A percentile compares a stretch with the other conserved stretches of the same genome.
Evolutionary conservation across 331 rosid genomes (phyloP).

Genomic region (Malus hybrid): DNA sequence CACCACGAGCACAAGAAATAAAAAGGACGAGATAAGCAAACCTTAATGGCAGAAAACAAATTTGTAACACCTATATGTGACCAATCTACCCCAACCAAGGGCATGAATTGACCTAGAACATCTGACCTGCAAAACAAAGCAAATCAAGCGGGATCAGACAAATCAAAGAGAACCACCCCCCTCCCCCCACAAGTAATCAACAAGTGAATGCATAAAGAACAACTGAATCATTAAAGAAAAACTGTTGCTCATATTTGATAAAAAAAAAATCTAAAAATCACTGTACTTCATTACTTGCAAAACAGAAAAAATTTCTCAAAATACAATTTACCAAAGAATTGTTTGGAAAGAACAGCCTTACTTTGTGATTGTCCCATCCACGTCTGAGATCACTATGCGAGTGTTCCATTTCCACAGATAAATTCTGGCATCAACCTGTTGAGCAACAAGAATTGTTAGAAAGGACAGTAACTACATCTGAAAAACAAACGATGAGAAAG

Average conservation of each 20-base stretch:
- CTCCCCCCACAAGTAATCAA: too few species aligned
- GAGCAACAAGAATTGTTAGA: slow-evolving; percentile 10
- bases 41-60: slow-evolving; percentile 97
- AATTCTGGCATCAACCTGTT: slow-evolving; percentile 80
- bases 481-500: neutral
- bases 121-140: slow-evolving; percentile 55
- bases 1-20: neutral
- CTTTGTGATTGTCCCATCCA: slow-evolving; percentile 98
- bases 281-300: too few species aligned
- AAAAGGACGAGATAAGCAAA: slow-evolving; percentile 26
- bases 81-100: slow-evolving; percentile 97
- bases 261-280: too few species aligned
- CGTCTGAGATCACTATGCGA: slow-evolving; percentile 90
- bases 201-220: neutral
- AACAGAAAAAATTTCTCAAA: neutral
- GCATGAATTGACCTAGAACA: slow-evolving; percentile 99
- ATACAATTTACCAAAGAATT: neutral
- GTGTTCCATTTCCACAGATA: slow-evolving; percentile 90
- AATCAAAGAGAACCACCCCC: neutral
- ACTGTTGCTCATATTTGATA: neutral
- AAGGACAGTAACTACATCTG: slow-evolving; percentile 5
- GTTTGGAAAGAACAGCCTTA: slow-evolving; percentile 16
- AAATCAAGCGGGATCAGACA: slow-evolving; percentile 1
- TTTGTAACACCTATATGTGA: slow-evolving; percentile 95
- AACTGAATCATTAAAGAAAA: neutral